Conservation (phyloP, 169 alveolate species). For the Plasmodium sp. region DNA sequence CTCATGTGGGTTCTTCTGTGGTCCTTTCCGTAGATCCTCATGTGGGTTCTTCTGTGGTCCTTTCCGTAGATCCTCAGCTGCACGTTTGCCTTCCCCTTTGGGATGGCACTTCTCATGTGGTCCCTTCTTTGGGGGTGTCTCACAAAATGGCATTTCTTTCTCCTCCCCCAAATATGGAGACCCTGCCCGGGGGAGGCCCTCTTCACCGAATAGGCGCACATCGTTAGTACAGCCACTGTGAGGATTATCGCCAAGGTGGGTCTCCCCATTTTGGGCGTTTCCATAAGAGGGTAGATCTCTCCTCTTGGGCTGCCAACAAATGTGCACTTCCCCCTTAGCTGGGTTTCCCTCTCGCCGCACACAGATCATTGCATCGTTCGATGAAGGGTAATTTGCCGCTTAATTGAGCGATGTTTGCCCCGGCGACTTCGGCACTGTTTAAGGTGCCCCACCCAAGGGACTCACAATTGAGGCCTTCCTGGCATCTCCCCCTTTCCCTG, state of each 20-base stretch:
- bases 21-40: constrained; percentile 72
- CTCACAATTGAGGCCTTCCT: background rate
- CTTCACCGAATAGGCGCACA: background rate
- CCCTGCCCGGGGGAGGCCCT: background rate
- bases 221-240: background rate
- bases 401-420: background rate
- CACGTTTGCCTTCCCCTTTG: background rate
- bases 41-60: no score
- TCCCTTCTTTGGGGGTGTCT: background rate
- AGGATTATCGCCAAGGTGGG: background rate
- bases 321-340: background rate
- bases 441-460: background rate
- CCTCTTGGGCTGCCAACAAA: background rate
- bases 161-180: background rate
- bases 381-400: background rate
- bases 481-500: background rate
- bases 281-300: background rate
- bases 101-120: background rate
- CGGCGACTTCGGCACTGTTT: background rate
- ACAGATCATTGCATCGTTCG: background rate
- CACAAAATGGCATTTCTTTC: background rate
- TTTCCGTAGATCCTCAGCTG: constrained; percentile 29
- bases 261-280: background rate
- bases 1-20: no score
- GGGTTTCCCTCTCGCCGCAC: background rate